phyloP scores from a whole-genome alignment of 2,329 filamentous ascomycete genomes.

The Fusarium mundagurra region DNA sequence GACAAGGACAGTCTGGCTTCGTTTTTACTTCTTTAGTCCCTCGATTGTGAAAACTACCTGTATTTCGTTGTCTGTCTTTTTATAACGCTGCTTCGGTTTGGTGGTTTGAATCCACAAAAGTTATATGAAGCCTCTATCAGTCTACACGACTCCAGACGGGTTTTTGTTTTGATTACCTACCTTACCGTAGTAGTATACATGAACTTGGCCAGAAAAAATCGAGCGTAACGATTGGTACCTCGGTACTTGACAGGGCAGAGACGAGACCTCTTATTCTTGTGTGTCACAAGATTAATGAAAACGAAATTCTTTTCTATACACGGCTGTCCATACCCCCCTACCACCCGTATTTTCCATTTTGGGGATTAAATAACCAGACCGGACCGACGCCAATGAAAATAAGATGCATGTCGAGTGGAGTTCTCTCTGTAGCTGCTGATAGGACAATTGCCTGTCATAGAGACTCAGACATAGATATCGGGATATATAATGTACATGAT shows the following conservation, averaged over 20 bases:
- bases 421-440: constrained; percentile 33
- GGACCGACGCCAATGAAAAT: constrained; percentile 36
- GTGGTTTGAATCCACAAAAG: neutral
- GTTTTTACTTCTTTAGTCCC: neutral
- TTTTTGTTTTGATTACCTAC: neutral
- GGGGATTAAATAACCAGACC: constrained; percentile 30
- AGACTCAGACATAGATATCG: constrained; percentile 41
- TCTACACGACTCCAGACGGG: neutral
- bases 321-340: neutral
- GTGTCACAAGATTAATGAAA: neutral
- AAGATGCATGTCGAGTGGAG: constrained; percentile 42
- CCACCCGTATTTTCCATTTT: constrained; percentile 21
- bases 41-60: neutral
- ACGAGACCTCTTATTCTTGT: neutral
- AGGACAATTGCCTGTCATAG: constrained; percentile 27
- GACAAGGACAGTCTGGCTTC: neutral
- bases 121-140: neutral
- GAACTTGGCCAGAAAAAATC: neutral
- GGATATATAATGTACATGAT: constrained; percentile 45
- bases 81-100: neutral
- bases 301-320: constrained; percentile 31
- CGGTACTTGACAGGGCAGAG: neutral
- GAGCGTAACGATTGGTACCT: neutral
- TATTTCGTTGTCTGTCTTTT: neutral
- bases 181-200: no score